Evolutionary conservation across 2,329 filamentous ascomycete species (phyloP).

Genomic region (Pestalotiopsis sp.): DNA sequence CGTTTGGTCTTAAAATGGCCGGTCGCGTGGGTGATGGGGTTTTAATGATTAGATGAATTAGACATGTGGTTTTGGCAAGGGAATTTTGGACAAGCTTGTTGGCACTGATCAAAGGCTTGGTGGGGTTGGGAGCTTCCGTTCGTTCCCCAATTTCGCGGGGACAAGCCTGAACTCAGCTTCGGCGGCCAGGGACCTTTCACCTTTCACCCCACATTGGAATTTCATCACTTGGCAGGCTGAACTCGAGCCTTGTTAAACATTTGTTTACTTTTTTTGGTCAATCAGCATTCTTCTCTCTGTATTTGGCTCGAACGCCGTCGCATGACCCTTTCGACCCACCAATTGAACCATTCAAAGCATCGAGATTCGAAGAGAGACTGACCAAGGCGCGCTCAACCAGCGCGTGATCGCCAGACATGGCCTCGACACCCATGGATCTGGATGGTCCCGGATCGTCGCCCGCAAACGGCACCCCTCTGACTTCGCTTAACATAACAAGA

Average conservation of each 20-base stretch:
- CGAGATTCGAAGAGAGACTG: not conserved
- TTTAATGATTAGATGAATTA: not conserved
- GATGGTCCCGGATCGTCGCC: conserved; percentile 46
- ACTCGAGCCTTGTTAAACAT: conserved; percentile 7
- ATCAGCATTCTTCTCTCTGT: not conserved
- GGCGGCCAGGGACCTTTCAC: not conserved
- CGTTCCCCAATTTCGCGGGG: conserved; percentile 1
- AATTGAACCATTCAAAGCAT: not conserved
- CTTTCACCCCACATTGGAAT: conserved; percentile 7
- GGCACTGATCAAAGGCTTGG: conserved; percentile 4
- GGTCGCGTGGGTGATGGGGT: not conserved
- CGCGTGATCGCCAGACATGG: conserved; percentile 4
- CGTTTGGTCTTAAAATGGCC: not conserved
- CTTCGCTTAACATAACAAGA: conserved; percentile 53
- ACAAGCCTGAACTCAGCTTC: not conserved
- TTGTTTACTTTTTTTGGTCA: conserved; percentile 8
- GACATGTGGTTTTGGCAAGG: not conserved
- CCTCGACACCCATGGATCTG: conserved; percentile 51
- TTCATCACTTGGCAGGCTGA: conserved; percentile 4
- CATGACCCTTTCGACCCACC: not conserved
- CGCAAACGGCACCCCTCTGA: conserved; percentile 38
- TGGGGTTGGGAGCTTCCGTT: conserved; percentile 10
- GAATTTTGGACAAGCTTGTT: conserved; percentile 1
- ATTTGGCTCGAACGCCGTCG: not conserved
- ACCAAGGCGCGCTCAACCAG: not conserved